These are phyloP conservation scores for Chaetomiaceae sp. DNA, from an alignment of 2,329 filamentous ascomycete species.

Conservation along the genomic window DNA sequence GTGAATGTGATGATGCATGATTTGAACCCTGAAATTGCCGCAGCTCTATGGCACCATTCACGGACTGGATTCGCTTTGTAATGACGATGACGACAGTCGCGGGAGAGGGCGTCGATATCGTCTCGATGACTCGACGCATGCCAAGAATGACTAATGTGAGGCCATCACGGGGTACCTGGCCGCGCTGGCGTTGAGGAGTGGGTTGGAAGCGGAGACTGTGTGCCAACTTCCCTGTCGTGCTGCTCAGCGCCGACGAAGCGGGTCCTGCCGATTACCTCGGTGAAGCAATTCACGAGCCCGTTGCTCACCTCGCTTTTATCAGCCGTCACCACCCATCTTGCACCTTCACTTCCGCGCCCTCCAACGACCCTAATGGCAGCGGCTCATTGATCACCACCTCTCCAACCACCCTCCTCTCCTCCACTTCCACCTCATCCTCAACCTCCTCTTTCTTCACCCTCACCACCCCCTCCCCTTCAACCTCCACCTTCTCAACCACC, in stretches of 20 bases:
- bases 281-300: too few species aligned
- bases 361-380: not conserved
- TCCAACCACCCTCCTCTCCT: not conserved
- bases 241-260: too few species aligned
- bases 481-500: slow-evolving; percentile 15
- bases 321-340: not conserved
- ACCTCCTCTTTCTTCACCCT: slow-evolving; percentile 18
- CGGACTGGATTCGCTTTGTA: not conserved
- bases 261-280: too few species aligned
- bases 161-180: not conserved
- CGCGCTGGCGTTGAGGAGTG: too few species aligned
- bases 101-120: slow-evolving; percentile 5
- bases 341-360: not conserved
- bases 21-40: too few species aligned
- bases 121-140: slow-evolving; percentile 10
- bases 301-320: not conserved
- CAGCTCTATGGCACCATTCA: too few species aligned
- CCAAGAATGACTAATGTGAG: slow-evolving; percentile 4
- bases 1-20: not conserved
- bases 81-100: not conserved
- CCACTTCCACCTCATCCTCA: slow-evolving; percentile 23
- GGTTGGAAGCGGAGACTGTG: too few species aligned
- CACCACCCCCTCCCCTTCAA: slow-evolving; percentile 5
- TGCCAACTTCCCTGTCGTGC: too few species aligned
- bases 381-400: not conserved